A percentile compares a stretch with the other conserved stretches of the same genome.
phyloP scores from a whole-genome alignment of 192 early-diverging fungal genomes.

The Coemansia aciculifera region DNA sequence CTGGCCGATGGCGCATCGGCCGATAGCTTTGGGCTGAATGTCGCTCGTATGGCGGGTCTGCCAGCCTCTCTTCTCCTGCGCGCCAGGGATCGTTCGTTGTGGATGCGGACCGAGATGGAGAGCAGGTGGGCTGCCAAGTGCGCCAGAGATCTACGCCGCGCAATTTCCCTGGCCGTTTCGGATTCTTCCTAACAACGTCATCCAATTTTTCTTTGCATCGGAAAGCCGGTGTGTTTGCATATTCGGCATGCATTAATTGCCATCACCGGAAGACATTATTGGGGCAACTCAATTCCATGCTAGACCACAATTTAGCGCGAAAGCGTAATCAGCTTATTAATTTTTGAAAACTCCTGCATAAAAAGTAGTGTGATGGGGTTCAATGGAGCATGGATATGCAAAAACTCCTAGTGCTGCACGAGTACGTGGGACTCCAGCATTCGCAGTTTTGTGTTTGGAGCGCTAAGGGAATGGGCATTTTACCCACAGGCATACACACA shows the following conservation, averaged over 20 bases:
- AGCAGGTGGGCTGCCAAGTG: slow-evolving; percentile 27
- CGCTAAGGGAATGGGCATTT: too few species aligned
- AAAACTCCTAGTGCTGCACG: too few species aligned
- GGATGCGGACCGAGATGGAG: slow-evolving; percentile 64
- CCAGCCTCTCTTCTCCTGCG: slow-evolving; percentile 66
- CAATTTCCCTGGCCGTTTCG: slow-evolving; percentile 21
- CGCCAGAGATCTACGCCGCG: slow-evolving; percentile 23
- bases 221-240: neutral
- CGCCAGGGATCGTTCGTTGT: slow-evolving; percentile 66
- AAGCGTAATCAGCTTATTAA: too few species aligned
- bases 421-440: too few species aligned
- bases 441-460: too few species aligned
- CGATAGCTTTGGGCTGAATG: slow-evolving; percentile 96
- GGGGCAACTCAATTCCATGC: too few species aligned
- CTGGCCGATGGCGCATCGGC: slow-evolving; percentile 78
- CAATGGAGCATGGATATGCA: too few species aligned
- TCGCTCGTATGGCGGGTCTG: slow-evolving; percentile 90
- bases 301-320: too few species aligned
- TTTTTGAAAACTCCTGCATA: too few species aligned
- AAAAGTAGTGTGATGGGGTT: too few species aligned
- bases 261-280: neutral
- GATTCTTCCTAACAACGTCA: neutral
- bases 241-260: neutral
- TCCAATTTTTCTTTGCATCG: neutral
- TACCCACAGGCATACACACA: too few species aligned